A percentile compares a stretch with the other conserved stretches of the same genome.
phyloP scores from a whole-genome alignment of 2,329 filamentous ascomycete species.

The Diaporthe citri region DNA sequence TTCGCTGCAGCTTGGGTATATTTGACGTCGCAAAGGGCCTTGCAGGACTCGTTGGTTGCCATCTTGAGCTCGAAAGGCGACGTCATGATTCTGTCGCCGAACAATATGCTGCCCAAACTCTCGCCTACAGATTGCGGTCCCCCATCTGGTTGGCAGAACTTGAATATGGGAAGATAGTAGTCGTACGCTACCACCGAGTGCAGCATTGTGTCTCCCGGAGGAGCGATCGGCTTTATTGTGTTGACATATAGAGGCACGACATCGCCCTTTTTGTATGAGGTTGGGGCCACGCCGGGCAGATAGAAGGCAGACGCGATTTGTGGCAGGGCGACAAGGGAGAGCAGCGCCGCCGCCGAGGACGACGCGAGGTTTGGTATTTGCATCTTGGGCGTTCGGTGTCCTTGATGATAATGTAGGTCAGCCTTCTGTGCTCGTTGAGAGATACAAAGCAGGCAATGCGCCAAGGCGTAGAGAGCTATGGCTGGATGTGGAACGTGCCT shows the following conservation, averaged over 20 bases:
- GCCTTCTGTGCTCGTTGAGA: background rate
- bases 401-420: background rate
- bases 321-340: slow-evolving; percentile 64
- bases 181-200: slow-evolving; percentile 96
- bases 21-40: slow-evolving; percentile 77
- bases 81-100: slow-evolving; percentile 97
- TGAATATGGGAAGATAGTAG: slow-evolving; percentile 91
- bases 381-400: slow-evolving; percentile 52
- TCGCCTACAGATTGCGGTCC: slow-evolving; percentile 86
- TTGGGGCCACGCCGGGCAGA: slow-evolving; percentile 94
- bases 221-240: slow-evolving; percentile 87
- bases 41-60: slow-evolving; percentile 89
- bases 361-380: slow-evolving; percentile 59
- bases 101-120: slow-evolving; percentile 94
- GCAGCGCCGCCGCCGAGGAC: slow-evolving; percentile 62
- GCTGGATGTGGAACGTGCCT: slow-evolving; percentile 20
- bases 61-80: slow-evolving; percentile 93
- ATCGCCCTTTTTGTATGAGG: slow-evolving; percentile 86
- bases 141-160: slow-evolving; percentile 85
- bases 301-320: slow-evolving; percentile 83
- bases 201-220: slow-evolving; percentile 81
- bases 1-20: slow-evolving; percentile 75
- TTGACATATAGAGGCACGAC: slow-evolving; percentile 92
- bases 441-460: background rate
- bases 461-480: slow-evolving; percentile 17